Evolutionary conservation across 1,139 yeast species (phyloP).

Genomic region (Candida sp.): DNA sequence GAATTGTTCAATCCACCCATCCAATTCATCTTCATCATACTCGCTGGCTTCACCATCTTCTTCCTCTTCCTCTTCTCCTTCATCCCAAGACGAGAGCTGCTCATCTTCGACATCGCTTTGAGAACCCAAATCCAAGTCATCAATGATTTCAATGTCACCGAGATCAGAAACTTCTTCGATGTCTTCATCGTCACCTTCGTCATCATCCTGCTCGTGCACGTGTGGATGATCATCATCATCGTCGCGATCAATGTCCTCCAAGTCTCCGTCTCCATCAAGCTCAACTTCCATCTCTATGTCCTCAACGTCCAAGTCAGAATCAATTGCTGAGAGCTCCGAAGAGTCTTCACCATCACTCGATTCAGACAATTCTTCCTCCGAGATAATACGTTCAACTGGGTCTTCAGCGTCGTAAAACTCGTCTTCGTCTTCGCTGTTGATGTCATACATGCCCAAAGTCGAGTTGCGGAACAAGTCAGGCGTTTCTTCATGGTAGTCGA

Average conservation of each 20-base stretch:
- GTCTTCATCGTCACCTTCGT: slow-evolving; percentile 15
- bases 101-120: slow-evolving; percentile 31
- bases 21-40: slow-evolving; percentile 46
- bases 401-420: slow-evolving; percentile 25
- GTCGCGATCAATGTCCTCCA: slow-evolving; percentile 13
- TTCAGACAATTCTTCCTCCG: slow-evolving; percentile 32
- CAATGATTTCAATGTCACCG: slow-evolving; percentile 45
- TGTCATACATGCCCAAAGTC: slow-evolving; percentile 91
- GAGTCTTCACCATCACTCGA: slow-evolving; percentile 21
- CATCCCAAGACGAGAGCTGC: not conserved
- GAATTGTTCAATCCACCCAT: slow-evolving; percentile 50
- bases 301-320: slow-evolving; percentile 26
- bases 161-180: slow-evolving; percentile 22
- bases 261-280: slow-evolving; percentile 16
- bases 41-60: slow-evolving; percentile 34
- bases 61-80: not conserved
- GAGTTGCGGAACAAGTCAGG: slow-evolving; percentile 89
- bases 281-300: slow-evolving; percentile 20
- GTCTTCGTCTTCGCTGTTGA: slow-evolving; percentile 61
- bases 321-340: slow-evolving; percentile 30
- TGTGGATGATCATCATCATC: slow-evolving; percentile 22
- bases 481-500: slow-evolving; percentile 75
- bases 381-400: slow-evolving; percentile 36
- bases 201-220: slow-evolving; percentile 14
- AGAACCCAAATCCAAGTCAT: slow-evolving; percentile 39